Evolutionary conservation across 495 filamentous ascomycete genomes (phyloP), one percentile per base, ranked within the genome.

Genomic region (Hyaloscypha finlandica): DNA sequence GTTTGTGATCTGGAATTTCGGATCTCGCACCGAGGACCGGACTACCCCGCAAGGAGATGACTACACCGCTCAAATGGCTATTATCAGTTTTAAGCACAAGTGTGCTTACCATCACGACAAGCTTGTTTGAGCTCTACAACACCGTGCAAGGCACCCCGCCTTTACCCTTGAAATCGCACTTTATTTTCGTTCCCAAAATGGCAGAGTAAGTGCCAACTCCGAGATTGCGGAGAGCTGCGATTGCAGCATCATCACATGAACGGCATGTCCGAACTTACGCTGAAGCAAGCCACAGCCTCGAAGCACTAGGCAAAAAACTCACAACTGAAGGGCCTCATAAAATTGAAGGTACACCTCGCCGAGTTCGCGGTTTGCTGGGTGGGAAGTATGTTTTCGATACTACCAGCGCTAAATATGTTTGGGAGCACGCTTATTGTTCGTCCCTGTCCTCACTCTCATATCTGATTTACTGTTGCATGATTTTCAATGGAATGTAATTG

Each of bases 301-400:
- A 59, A 59, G 32, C 6, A 9, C 32, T 59, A 9, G 56, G 29
- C 25, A 35, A 59, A 20, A 59, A 59, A 16, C 56, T 59, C 19
- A 59, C 56, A 20, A 59, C 56, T 32, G 32, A 59, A 59, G 56
- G 56, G 4, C 56, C 56, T 32, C 56, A 59, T 22, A 59, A 59
- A 59, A 8, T 59, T 20, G 56, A 59, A 20, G 25, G 19, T 8
- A 59, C 56, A 6, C 31, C 56, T 35, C 25, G 56, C 9, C 56
- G 56, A 32, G 32, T 59, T 20, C 56, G 56, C 12, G 56, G 56
- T 35, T 37, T 59, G 56, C 32, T 59, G 56, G 56, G 56, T 19
- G 32, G 56, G 56, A 37, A 37, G 6, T 59, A 59, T 37, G 32
- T 59, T 16, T 59, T 59, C 32, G 56, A 59, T 59, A 59, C 56